Evolutionary conservation across 2,329 filamentous ascomycete genomes (phyloP), one percentile per base, ranked within the genome.

Genomic region (Alternaria dauci): DNA sequence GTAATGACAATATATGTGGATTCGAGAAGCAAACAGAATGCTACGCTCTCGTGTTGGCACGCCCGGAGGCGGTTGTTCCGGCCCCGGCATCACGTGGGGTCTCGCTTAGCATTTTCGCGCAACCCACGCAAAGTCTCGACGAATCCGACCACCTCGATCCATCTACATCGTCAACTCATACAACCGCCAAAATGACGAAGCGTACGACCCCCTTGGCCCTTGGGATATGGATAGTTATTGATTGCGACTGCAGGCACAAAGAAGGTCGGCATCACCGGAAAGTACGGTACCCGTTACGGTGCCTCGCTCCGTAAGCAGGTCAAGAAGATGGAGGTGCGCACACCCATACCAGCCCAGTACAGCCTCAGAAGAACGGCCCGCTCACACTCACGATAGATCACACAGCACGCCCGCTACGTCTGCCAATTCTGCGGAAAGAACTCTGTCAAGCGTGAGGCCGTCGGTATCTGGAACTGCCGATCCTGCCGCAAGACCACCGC

Each of bases 261-360:
- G 72, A 75, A 97, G 91, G 93, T 96, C 89, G 93, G 93, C 84
- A 94, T 97, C 84, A 97, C 94, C 87, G 92, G 94, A 86, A 76
- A 97, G 90, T 97, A 97, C 86, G 94, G 94, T 88, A 94, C 91
- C 82, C 92, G 93, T 90, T 96, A 91, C 85, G 95, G 94, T 94
- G 94, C 95, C 82, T 98, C 95, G 80, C 93, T 98, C 85, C 93
- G 94, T 86, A 98, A 98, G 89, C 94, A 93, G 83, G 91, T 95
- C 81, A 98, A 98, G 93, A 97, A 97, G 92, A 97, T 97, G 91
- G 95, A 98, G 67, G 72, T 76, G 69, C 65, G 74, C 70, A 68
- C 50, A 64, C 52, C 44, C 53, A 28, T n/a, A 57, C 53, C 32
- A 61, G 5, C 30, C 48, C 18, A 23, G 46, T 57, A 43, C 42